These are phyloP conservation scores for Colletotrichum eremochloae DNA, from an alignment of 2,329 filamentous ascomycete species.

Conservation along the genomic window DNA sequence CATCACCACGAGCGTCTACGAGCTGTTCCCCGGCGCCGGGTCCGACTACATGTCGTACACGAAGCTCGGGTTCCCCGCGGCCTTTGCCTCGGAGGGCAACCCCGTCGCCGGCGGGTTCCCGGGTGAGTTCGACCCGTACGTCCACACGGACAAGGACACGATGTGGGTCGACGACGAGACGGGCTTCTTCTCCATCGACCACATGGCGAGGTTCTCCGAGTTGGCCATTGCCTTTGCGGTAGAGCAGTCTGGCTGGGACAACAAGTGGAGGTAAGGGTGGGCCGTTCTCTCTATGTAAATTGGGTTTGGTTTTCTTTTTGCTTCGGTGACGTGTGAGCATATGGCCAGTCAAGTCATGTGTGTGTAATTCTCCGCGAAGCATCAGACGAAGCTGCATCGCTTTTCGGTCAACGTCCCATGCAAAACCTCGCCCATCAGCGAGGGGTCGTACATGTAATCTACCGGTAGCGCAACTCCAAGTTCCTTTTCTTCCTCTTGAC, in stretches of 20 bases:
- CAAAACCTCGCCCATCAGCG: not conserved
- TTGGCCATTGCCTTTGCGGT: conserved; percentile 56
- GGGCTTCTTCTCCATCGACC: conserved; percentile 55
- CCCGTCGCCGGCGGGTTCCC: conserved; percentile 49
- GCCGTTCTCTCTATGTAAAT: too few species aligned
- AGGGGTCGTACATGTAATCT: not conserved
- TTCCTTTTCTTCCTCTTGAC: not conserved
- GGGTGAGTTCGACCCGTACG: conserved; percentile 55
- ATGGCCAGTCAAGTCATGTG: not conserved
- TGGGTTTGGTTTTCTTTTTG: not conserved
- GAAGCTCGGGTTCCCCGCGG: conserved; percentile 54
- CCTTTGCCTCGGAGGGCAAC: conserved; percentile 56
- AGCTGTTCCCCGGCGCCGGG: conserved; percentile 50
- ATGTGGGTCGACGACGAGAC: conserved; percentile 55
- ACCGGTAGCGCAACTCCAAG: not conserved
- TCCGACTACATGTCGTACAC: conserved; percentile 59
- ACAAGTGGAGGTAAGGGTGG: conserved; percentile 51
- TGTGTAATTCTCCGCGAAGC: too few species aligned
- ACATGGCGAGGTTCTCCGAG: conserved; percentile 57
- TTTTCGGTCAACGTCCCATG: not conserved
- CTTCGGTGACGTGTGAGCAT: not conserved
- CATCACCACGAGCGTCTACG: conserved; percentile 52
- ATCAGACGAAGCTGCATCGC: not conserved
- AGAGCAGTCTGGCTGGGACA: conserved; percentile 57
- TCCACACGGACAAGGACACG: conserved; percentile 53